These are phyloP conservation scores for Arthrobotrys musiformis DNA, from an alignment of 2,329 filamentous ascomycete genomes.

Conservation along the genomic window DNA sequence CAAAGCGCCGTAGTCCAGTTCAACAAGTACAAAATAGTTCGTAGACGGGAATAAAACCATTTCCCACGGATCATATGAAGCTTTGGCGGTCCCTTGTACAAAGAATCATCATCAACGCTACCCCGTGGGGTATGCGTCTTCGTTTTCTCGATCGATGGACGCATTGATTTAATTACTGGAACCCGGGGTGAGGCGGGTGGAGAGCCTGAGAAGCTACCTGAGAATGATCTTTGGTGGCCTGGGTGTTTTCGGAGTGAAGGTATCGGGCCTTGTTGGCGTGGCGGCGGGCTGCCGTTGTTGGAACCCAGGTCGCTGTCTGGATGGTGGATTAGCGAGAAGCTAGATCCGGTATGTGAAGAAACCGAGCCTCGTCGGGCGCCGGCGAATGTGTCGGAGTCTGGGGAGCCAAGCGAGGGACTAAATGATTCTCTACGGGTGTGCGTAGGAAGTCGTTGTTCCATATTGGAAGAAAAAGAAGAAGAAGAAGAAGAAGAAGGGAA, in stretches of 20 bases:
- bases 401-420: slow-evolving; percentile 50
- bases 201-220: slow-evolving; percentile 27
- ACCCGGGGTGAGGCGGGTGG: slow-evolving; percentile 48
- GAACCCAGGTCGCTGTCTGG: slow-evolving; percentile 52
- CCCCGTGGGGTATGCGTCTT: slow-evolving; percentile 46
- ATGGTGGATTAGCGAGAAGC: slow-evolving; percentile 53
- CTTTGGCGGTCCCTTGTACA: slow-evolving; percentile 40
- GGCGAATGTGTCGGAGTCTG: slow-evolving; percentile 51
- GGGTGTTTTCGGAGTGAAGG: slow-evolving; percentile 26
- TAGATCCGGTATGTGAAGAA: slow-evolving; percentile 51
- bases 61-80: slow-evolving; percentile 55
- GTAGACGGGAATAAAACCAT: slow-evolving; percentile 43
- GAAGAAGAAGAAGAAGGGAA: slow-evolving; percentile 8
- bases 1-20: slow-evolving; percentile 32
- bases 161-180: slow-evolving; percentile 53
- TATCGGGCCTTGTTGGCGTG: slow-evolving; percentile 18
- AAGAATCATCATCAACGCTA: slow-evolving; percentile 44
- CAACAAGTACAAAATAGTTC: slow-evolving; percentile 51
- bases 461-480: slow-evolving; percentile 30
- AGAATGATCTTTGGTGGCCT: slow-evolving; percentile 42
- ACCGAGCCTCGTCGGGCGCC: slow-evolving; percentile 35
- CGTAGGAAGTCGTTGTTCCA: slow-evolving; percentile 54
- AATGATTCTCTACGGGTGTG: slow-evolving; percentile 51
- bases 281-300: slow-evolving; percentile 37
- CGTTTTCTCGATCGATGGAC: slow-evolving; percentile 49